Conservation (phyloP, 805 yeast genomes). For the Aciculoconidium aculeatum region DNA sequence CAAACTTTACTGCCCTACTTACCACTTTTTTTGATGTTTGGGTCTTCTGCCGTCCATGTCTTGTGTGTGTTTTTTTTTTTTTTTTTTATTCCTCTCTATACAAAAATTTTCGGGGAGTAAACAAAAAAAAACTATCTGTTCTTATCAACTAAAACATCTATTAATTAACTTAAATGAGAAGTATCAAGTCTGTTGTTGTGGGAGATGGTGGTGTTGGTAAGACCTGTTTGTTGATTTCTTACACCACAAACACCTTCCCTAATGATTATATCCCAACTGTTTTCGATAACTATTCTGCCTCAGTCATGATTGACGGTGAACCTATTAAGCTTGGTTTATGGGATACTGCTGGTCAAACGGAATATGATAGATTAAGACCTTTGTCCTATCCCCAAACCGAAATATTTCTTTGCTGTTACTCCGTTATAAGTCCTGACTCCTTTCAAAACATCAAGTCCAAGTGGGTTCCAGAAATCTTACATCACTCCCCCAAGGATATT, state of each 20-base stretch:
- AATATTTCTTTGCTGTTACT: slow-evolving; percentile 79
- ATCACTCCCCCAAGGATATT: slow-evolving; percentile 70
- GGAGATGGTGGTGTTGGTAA: slow-evolving; percentile 98
- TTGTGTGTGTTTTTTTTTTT: too few species aligned
- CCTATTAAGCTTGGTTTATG: slow-evolving; percentile 82
- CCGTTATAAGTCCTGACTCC: slow-evolving; percentile 74
- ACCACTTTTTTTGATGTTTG: too few species aligned
- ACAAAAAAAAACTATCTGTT: too few species aligned
- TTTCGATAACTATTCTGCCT: slow-evolving; percentile 86
- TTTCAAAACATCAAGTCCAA: slow-evolving; percentile 76
- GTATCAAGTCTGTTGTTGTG: slow-evolving; percentile 87
- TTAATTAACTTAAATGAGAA: slow-evolving; percentile 50
- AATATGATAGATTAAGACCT: slow-evolving; percentile 85
- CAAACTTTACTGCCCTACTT: too few species aligned
- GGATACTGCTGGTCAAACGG: slow-evolving; percentile 97
- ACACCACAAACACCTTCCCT: slow-evolving; percentile 89
- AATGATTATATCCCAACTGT: slow-evolving; percentile 93
- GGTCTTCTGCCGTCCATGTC: too few species aligned
- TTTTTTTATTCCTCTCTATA: too few species aligned
- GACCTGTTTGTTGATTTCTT: slow-evolving; percentile 80
- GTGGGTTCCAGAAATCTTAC: slow-evolving; percentile 76
- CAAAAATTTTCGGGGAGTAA: too few species aligned
- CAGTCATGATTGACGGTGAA: slow-evolving; percentile 75
- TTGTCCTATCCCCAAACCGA: slow-evolving; percentile 90
- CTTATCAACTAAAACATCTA: too few species aligned